Percentiles rank a stretch among this genome's conserved stretches.
Evolutionary conservation across 139 green algal genomes (phyloP).

Genomic region (Closterium sp.): DNA sequence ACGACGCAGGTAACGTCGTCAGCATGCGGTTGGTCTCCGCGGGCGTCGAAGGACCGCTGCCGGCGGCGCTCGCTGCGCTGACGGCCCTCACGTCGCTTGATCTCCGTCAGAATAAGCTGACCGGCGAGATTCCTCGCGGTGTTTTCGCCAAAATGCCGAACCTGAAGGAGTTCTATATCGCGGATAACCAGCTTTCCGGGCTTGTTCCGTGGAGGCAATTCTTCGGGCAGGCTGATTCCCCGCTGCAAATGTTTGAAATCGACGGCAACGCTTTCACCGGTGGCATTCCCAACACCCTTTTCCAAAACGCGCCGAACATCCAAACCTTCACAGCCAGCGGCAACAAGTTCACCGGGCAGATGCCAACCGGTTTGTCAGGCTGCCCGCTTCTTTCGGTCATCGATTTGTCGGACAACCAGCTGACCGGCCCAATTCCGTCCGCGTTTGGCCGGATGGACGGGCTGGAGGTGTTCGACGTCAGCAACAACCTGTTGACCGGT

Average conservation of each 20-base stretch:
- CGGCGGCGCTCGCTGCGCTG: background rate
- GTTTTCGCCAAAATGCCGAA: background rate
- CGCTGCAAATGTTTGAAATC: background rate
- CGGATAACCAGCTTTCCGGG: background rate
- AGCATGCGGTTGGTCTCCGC: background rate
- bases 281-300: background rate
- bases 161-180: background rate
- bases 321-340: background rate
- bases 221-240: background rate
- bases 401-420: background rate
- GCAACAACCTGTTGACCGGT: background rate
- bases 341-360: background rate
- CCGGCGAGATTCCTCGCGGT: background rate
- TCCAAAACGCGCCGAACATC: background rate
- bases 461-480: background rate
- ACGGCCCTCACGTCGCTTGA: background rate
- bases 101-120: background rate
- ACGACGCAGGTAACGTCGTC: background rate
- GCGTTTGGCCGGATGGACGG: background rate
- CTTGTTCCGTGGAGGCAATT: background rate
- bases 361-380: background rate
- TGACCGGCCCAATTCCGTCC: background rate
- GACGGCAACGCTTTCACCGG: background rate
- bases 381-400: background rate
- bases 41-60: background rate